Percentiles rank a stretch among this genome's conserved stretches.
Conservation (phyloP, 306 rosid species). For the Mimosa pudica region DNA sequence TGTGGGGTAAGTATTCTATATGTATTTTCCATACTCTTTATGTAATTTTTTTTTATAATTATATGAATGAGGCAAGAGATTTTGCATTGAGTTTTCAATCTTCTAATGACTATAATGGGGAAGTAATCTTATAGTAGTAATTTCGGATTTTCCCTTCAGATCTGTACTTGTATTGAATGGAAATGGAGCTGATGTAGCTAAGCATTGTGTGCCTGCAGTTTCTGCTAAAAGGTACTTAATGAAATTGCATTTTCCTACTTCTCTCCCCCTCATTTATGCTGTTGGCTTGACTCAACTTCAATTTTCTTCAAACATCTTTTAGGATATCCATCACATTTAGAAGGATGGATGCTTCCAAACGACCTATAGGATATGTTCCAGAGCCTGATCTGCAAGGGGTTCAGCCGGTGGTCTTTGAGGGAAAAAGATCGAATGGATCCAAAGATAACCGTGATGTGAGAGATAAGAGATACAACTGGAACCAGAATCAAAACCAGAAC, state of each 20-base stretch:
- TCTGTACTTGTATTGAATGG: slow-evolving; percentile 95
- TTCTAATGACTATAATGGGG: slow-evolving; percentile 11
- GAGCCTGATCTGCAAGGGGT: slow-evolving; percentile 86
- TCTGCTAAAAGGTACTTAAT: slow-evolving; percentile 64
- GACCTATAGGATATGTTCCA: slow-evolving; percentile 54
- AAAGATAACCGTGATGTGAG: slow-evolving; percentile 36
- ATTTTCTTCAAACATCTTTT: slow-evolving; percentile 13
- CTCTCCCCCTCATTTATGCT: background rate
- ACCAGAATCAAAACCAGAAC: background rate
- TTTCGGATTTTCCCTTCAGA: slow-evolving; percentile 47
- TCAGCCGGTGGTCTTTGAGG: slow-evolving; percentile 70
- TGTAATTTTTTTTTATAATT: slow-evolving; percentile 16
- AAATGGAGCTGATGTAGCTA: slow-evolving; percentile 92
- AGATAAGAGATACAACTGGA: slow-evolving; percentile 14
- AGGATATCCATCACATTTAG: slow-evolving; percentile 98
- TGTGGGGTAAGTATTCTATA: slow-evolving; percentile 64
- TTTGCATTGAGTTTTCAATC: slow-evolving; percentile 8
- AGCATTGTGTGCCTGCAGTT: slow-evolving; percentile 96
- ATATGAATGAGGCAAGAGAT: slow-evolving; percentile 19
- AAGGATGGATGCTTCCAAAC: slow-evolving; percentile 74
- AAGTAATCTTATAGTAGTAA: slow-evolving; percentile 34
- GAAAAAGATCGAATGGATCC: slow-evolving; percentile 40
- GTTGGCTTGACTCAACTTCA: slow-evolving; percentile 14
- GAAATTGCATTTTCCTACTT: slow-evolving; percentile 6
- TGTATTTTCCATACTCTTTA: slow-evolving; percentile 23